These are phyloP conservation scores for Aspergillus baeticus DNA, from an alignment of 495 filamentous ascomycete species.

Conservation along the genomic window DNA sequence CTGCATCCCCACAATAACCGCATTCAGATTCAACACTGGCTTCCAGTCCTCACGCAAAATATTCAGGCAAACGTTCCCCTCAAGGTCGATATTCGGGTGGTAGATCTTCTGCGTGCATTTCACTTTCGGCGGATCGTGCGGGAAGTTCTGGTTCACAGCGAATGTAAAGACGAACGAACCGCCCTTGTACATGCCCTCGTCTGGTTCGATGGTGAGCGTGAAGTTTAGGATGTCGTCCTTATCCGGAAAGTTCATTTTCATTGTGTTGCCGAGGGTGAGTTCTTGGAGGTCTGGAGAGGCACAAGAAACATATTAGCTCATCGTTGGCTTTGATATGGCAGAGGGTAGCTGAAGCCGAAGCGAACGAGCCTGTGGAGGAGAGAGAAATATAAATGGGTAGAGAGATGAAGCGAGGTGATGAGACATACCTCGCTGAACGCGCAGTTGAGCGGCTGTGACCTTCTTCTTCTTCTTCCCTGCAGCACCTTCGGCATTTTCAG, in stretches of 20 bases:
- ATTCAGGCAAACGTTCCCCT: constrained; percentile 97
- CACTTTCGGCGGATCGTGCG: constrained; percentile 96
- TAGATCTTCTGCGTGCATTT: constrained; percentile 98
- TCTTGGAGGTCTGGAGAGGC: constrained; percentile 75
- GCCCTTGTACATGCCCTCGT: constrained; percentile 97
- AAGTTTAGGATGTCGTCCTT: constrained; percentile 97
- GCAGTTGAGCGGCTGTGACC: constrained; percentile 91
- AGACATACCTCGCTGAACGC: constrained; percentile 86
- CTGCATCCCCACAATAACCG: constrained; percentile 93
- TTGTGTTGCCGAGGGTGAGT: constrained; percentile 83
- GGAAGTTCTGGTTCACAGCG: constrained; percentile 89
- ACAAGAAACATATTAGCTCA: background rate
- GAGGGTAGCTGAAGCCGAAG: background rate
- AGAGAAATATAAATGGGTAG: background rate
- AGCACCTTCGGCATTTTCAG: constrained; percentile 80
- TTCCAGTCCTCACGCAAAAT: constrained; percentile 99
- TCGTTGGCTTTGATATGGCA: background rate
- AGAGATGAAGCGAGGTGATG: background rate
- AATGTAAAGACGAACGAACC: constrained; percentile 89
- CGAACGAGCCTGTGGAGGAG: too few relatives aligned
- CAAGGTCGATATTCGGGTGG: constrained; percentile 96
- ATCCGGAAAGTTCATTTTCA: constrained; percentile 91
- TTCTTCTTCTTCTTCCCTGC: constrained; percentile 91
- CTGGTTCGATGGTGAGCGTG: constrained; percentile 86
- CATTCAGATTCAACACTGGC: constrained; percentile 93